Percentiles rank a stretch among this genome's conserved stretches.
These are phyloP conservation scores for Phytophthora agathidicida DNA, from an alignment of 352 stramenopile genomes.

Conservation along the genomic window DNA sequence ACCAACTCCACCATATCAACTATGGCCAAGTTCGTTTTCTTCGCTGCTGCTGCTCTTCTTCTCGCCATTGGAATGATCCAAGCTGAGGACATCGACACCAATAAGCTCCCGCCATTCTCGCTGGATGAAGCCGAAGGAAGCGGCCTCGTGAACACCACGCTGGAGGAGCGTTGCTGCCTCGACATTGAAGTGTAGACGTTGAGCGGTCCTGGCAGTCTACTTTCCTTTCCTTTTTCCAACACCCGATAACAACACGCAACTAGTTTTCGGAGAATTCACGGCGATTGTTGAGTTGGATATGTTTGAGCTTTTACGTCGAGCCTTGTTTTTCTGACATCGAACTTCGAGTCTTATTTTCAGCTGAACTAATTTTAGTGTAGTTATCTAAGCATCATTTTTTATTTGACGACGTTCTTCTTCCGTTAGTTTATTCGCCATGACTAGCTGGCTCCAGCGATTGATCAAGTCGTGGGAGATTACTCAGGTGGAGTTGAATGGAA, in stretches of 20 bases:
- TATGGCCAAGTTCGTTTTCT: conserved; percentile 25
- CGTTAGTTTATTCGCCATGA: not conserved
- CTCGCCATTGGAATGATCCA: conserved; percentile 8
- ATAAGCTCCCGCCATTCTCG: not conserved
- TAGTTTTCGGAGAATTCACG: no score
- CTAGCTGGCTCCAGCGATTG: not conserved
- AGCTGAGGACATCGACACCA: not conserved
- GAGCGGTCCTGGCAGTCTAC: no score
- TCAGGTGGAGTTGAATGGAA: conserved; percentile 34
- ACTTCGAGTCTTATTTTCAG: no score
- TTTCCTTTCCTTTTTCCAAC: no score
- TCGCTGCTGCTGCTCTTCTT: conserved; percentile 20
- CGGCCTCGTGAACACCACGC: conserved; percentile 5
- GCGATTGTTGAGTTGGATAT: no score
- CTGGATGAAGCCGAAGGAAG: conserved; percentile 7
- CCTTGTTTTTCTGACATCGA: no score
- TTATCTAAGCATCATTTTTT: no score
- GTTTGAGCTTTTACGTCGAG: no score
- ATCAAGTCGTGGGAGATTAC: conserved; percentile 18
- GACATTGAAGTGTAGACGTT: no score
- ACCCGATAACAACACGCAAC: no score
- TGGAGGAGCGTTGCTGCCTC: conserved; percentile 31
- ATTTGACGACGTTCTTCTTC: no score
- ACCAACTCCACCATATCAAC: not conserved
- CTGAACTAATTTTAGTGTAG: no score